Base-by-base conservation (phyloP, 345 rosid genomes). In the Eucalyptus viminalis region DNA sequence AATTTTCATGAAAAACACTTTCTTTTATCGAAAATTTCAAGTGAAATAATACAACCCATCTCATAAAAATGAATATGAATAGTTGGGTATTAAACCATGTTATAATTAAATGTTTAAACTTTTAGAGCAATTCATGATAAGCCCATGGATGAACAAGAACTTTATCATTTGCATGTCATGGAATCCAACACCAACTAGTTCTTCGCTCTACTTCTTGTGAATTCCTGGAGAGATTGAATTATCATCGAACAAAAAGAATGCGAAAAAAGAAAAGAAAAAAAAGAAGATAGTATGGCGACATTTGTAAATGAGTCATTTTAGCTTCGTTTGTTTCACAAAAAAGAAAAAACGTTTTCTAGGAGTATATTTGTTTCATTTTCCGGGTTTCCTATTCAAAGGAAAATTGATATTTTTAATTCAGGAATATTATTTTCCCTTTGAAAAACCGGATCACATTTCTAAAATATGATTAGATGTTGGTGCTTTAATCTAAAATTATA, bases 191-290 rank as follows among this genome's bases (percentile, higher is more conserved):
- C 24, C 44, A 5, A 4, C 0, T 34, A 34, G 25, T 0, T 69
- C 80, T 17, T 34, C 24, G 44, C 24, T 69, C 44, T 17, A 17
- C 43, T 34, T 0, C 24, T 34, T 17, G 80, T 16, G 24, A 17
- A 34, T 69, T 34, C 37, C 13, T 34, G 0, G 0, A 0, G 19
- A 16, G 19, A 16, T 69, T 34, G 0, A 34, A 69, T 17, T 0
- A 69, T 60, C 14, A 12, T 27, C 4, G 4, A 11, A 60, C n/a
- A 60, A 60, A 60, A 60, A 27, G 4, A 24, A 60, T 60, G 67
- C n/a, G 9, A 22, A 54, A 54, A 19, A 7, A 7, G 9, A 9
- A 45, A 45, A 44, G 40, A 44, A 9, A 9, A 45, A 10, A 8
- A 54, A 8, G n/a, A 22, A 56, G 27, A 22, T 22, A 8, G 62